phyloP scores from a whole-genome alignment of 345 rosid species.

The Aegle marmelos region DNA sequence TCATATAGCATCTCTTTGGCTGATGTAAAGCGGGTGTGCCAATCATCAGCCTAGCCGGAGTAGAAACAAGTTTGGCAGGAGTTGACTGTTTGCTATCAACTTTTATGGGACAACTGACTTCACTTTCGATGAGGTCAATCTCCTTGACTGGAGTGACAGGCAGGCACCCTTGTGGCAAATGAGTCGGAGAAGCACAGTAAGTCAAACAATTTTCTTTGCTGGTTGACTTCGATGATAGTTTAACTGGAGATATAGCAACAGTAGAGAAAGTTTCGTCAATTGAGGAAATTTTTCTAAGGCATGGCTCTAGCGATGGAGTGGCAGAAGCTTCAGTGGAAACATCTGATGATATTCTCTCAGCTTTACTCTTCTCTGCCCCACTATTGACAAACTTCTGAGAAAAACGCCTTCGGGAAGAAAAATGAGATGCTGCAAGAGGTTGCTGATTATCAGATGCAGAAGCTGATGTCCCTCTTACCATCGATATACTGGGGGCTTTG shows the following conservation, averaged over 20 bases:
- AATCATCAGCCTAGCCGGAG: slow-evolving; percentile 51
- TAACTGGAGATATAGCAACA: slow-evolving; percentile 27
- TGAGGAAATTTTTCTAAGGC: slow-evolving; percentile 10
- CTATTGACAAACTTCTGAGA: slow-evolving; percentile 23
- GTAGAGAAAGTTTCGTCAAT: slow-evolving; percentile 17
- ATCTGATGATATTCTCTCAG: background rate
- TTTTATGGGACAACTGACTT: slow-evolving; percentile 23
- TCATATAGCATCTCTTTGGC: slow-evolving; percentile 50
- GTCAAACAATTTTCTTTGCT: background rate
- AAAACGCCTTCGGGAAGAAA: slow-evolving; percentile 43
- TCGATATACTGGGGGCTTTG: background rate
- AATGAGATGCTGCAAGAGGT: slow-evolving; percentile 42
- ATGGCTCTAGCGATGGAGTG: slow-evolving; percentile 12
- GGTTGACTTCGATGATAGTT: slow-evolving; percentile 16
- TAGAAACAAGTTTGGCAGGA: slow-evolving; percentile 60
- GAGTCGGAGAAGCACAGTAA: slow-evolving; percentile 2
- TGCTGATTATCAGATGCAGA: slow-evolving; percentile 16
- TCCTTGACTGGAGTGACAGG: slow-evolving; percentile 46
- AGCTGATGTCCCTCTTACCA: slow-evolving; percentile 16
- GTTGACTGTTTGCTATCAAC: slow-evolving; percentile 36
- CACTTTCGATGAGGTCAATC: slow-evolving; percentile 1
- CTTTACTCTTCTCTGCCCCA: background rate
- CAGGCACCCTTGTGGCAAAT: slow-evolving; percentile 1
- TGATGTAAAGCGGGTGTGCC: slow-evolving; percentile 37
- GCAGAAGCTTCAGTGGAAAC: slow-evolving; percentile 18